Base-by-base conservation (phyloP, 2,329 filamentous ascomycete genomes). In the Lachnellula willkommii region DNA sequence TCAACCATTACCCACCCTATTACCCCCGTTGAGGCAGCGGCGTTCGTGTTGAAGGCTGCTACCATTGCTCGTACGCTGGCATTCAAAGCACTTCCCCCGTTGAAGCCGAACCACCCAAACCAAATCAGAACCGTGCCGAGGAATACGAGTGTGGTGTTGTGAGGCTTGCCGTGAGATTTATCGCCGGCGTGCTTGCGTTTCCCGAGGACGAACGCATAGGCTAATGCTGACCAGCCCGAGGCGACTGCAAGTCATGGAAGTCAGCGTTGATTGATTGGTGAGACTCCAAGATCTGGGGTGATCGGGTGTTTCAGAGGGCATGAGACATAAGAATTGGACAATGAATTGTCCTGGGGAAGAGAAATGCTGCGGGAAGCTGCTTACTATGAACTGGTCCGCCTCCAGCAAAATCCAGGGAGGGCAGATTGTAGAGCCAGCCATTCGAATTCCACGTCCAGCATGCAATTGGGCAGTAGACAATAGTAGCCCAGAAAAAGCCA, bases 391-490 rank as follows among this genome's bases (percentile, higher is more conserved):
- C 84, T 3, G 83, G 83, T 1, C 84, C 83, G 53, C 66, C 66
- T 42, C 66, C 66, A n/a, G 66, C 65, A 24, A 67, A 68, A 47
- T 68, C 66, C 5, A 68, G 61, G 43, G 63, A 60, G 22, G 84
- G 65, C 2, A 86, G 75, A 22, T 84, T 80, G 69, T 74, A 84
- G 0, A 87, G 72, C 83, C 84, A 87, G 11, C 84, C 83, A 52
- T 78, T 80, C n/a, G 77, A 65, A 63, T 87, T 87, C 84, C 84
- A 87, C 4, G 82, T 84, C 82, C 83, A 86, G 71, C 79, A 83
- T 0, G 83, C 83, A 37, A 86, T 78, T 0, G 79, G 77, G 61
- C 77, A 85, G 69, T 86, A 86, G 2, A 86, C 83, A 53, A 85
- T 75, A 0, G 83, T 86, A 0, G 82, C 80, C 83, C 83, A 86